Evolutionary conservation across 2,329 filamentous ascomycete genomes (phyloP).

Genomic region (Aspergillus sojae): DNA sequence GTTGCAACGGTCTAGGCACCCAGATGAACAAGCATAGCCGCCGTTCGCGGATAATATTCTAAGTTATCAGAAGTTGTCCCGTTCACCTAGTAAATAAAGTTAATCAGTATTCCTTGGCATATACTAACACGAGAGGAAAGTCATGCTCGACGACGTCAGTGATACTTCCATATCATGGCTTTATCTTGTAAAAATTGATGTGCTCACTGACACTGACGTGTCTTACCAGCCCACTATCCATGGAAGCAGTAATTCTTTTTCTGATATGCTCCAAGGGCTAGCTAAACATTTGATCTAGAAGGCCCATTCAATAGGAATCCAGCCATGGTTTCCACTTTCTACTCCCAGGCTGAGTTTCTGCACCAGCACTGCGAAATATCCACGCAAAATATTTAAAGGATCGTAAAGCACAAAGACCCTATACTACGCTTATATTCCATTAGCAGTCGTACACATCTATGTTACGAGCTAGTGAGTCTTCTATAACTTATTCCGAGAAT

Average conservation of each 20-base stretch:
- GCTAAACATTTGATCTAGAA: not conserved
- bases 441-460: not conserved
- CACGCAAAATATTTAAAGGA: not conserved
- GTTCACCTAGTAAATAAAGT: not conserved
- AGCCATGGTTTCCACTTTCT: not conserved
- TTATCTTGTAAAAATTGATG: too few species aligned
- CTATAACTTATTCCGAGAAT: not conserved
- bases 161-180: not conserved
- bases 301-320: not conserved
- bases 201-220: not conserved
- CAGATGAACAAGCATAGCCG: not conserved
- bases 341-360: not conserved
- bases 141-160: not conserved
- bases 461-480: not conserved
- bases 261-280: not conserved
- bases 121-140: not conserved
- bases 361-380: not conserved
- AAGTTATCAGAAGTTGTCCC: not conserved
- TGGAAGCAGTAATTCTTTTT: not conserved
- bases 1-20: too few species aligned
- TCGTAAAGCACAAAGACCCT: not conserved
- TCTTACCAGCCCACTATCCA: not conserved
- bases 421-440: not conserved
- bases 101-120: not conserved
- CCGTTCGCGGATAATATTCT: not conserved